Percentiles rank a stretch among this genome's conserved stretches.
Evolutionary conservation across 2,329 filamentous ascomycete genomes (phyloP).

Genomic region (Spiromastix sp.): DNA sequence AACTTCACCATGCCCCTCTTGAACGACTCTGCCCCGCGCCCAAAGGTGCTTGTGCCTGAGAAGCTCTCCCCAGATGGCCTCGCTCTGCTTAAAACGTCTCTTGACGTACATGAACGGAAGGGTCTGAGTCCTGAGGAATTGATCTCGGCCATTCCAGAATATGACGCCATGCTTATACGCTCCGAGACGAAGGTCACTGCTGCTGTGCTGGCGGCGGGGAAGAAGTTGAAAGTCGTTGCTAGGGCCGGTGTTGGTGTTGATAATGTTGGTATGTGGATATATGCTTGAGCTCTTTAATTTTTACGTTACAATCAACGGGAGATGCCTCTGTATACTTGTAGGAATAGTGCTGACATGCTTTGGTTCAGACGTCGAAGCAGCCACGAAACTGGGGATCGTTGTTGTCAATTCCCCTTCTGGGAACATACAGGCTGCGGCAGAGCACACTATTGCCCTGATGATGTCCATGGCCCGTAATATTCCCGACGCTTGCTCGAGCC

Average conservation of each 20-base stretch:
- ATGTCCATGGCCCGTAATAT: constrained; percentile 66
- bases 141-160: constrained; percentile 54
- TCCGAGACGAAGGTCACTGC: constrained; percentile 74
- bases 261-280: constrained; percentile 48
- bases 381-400: constrained; percentile 63
- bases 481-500: constrained; percentile 55
- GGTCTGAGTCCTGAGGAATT: constrained; percentile 55
- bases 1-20: constrained; percentile 15
- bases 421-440: constrained; percentile 71
- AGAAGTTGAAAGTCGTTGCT: constrained; percentile 65
- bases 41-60: constrained; percentile 62
- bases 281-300: not conserved
- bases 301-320: not conserved
- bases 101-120: constrained; percentile 59
- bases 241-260: constrained; percentile 74
- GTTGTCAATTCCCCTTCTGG: constrained; percentile 72
- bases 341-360: not conserved
- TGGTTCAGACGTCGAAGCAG: constrained; percentile 51
- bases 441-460: constrained; percentile 65
- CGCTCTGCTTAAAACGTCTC: constrained; percentile 53
- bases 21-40: constrained; percentile 18
- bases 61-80: constrained; percentile 73
- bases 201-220: constrained; percentile 53
- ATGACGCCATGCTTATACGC: constrained; percentile 68
- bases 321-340: not conserved